Percentiles rank a stretch among this genome's conserved stretches.
phyloP scores from a whole-genome alignment of 495 filamentous ascomycete species.

The Podospora pseudopauciseta region DNA sequence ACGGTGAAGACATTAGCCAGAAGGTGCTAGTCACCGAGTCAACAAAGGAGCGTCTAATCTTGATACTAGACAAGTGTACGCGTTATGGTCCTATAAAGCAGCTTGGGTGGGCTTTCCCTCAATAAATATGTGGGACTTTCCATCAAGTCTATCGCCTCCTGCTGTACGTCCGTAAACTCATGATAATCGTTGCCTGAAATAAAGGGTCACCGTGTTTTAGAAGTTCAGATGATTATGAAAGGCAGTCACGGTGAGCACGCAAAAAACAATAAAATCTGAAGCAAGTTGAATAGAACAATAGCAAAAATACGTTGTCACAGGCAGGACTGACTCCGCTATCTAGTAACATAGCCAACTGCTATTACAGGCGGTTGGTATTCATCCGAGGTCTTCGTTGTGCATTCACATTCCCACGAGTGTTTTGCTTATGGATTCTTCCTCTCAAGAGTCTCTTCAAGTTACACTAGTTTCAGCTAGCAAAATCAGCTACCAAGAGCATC shows the following conservation, averaged over 20 bases:
- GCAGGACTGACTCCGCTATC: background rate
- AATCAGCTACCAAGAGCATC: background rate
- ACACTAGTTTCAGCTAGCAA: background rate
- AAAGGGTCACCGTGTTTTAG: background rate
- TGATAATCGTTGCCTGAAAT: background rate
- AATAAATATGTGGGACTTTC: background rate
- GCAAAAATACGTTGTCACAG: background rate
- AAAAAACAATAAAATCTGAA: background rate
- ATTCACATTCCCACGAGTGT: too few species aligned
- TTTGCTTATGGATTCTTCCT: background rate
- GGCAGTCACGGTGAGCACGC: background rate
- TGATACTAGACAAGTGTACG: background rate
- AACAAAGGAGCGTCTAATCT: background rate
- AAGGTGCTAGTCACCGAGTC: background rate
- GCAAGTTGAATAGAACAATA: background rate
- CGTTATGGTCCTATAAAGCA: background rate
- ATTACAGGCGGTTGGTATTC: background rate
- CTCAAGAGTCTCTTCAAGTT: background rate
- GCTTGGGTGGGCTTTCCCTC: background rate
- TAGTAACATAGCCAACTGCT: background rate
- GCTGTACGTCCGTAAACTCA: background rate
- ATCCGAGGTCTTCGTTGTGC: background rate
- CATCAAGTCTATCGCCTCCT: conserved; percentile 4
- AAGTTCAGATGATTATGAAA: background rate
- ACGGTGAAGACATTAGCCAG: background rate